Base-by-base conservation (phyloP, 164 flowering plant species). In the Euptelea pleiosperma region DNA sequence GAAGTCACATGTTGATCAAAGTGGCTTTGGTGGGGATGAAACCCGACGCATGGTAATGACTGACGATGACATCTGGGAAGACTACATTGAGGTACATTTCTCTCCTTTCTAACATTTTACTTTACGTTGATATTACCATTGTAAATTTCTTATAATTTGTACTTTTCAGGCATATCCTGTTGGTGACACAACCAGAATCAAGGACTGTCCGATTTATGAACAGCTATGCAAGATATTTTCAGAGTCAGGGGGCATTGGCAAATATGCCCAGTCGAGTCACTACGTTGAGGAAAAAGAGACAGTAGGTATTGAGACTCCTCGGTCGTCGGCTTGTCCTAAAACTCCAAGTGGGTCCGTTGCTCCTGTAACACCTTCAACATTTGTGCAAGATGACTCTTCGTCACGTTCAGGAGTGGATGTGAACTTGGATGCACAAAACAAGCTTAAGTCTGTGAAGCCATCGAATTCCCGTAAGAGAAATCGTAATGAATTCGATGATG, bases 231-330 rank as follows among this genome's bases (percentile, higher is more conserved):
- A 71, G 50, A 84, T 84, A 48, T 87, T 87, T 65, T 63, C 76
- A 1, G 90, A 82, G 50, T 41, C 80, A 11, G 72, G 72, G 3
- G 73, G 72, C 19, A 84, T 81, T 56, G 88, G 89, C 21, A 80
- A 66, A 67, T 84, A 82, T 75, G 89, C 87, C 34, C 86, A 81
- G 57, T 86, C 87, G 29, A 86, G 93, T 70, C 93, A 86, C 61
- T 82, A 84, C 42, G 81, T 70, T 55, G 86, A 57, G 47, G 79
- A 70, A 50, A 72, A 68, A 45, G 67, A 77, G 40, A 33, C 79
- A 7, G 44, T 49, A 26, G 69, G 41, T 7, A 60, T 16, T 3
- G 72, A 68, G 40, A 36, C 58, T 46, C 62, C 62, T 28, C 70
- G 52, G 14, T 29, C 62, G 5, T 39, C 46, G 31, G 62, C 66